Evolutionary conservation across 2,329 filamentous ascomycete species (phyloP).

Genomic region (Sporothrix euskadiensis): DNA sequence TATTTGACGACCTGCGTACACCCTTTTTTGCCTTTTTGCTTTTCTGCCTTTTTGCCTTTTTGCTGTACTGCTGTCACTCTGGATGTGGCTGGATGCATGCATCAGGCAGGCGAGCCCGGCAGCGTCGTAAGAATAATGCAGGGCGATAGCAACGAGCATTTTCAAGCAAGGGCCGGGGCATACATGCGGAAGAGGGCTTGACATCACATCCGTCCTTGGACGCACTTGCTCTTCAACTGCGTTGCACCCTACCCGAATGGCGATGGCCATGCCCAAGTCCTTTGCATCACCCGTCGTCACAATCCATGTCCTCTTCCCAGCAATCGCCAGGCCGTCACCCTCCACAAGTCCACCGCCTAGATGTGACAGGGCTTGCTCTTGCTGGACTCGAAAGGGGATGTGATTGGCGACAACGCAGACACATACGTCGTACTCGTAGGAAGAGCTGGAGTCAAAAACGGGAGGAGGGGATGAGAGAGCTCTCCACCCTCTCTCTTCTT

Average conservation of each 20-base stretch:
- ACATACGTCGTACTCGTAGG: neutral
- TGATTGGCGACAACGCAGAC: neutral
- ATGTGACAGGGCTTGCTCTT: neutral
- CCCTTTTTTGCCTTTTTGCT: neutral
- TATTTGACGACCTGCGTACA: neutral
- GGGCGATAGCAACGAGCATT: neutral
- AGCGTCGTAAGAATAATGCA: neutral
- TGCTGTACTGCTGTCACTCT: neutral
- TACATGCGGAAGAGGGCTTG: neutral
- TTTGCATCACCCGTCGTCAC: neutral
- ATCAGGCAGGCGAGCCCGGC: slow-evolving; percentile 3
- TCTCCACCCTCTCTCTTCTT: neutral
- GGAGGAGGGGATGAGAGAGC: neutral
- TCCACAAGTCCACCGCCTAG: neutral
- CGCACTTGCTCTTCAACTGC: neutral
- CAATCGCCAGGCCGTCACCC: neutral
- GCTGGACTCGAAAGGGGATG: neutral
- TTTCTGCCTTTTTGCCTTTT: neutral
- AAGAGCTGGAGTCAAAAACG: neutral
- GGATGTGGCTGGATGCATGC: slow-evolving; percentile 16
- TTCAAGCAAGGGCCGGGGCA: neutral
- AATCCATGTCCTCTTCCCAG: neutral
- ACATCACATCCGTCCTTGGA: neutral
- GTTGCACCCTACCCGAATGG: neutral
- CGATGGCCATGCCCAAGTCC: neutral